A percentile compares a stretch with the other conserved stretches of the same genome.
phyloP scores from a whole-genome alignment of 768 basidiomycete genomes.

The Zangia roseola region DNA sequence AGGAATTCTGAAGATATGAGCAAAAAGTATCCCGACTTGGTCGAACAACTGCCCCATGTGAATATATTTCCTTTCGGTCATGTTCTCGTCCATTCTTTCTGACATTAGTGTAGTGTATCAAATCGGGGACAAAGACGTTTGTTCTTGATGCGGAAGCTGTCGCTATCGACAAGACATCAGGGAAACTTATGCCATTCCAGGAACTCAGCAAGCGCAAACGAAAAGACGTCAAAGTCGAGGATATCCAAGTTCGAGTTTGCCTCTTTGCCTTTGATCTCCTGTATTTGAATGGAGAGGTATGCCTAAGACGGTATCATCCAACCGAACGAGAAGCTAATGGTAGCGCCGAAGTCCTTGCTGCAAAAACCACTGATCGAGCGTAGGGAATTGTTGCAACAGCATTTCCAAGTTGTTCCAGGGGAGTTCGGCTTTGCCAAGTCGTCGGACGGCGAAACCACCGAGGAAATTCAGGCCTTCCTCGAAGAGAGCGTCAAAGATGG shows the following conservation, averaged over 20 bases:
- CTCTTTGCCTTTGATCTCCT: conserved; percentile 95
- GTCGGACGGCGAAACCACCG: conserved; percentile 83
- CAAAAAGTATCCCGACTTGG: conserved; percentile 98
- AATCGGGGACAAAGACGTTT: conserved; percentile 79
- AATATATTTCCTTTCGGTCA: conserved; percentile 10
- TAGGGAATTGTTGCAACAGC: conserved; percentile 68
- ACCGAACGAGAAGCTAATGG: neutral
- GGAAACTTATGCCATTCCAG: conserved; percentile 95
- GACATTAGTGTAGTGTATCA: conserved; percentile 65
- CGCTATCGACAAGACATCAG: conserved; percentile 83
- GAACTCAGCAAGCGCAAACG: conserved; percentile 92
- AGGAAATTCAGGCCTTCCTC: conserved; percentile 92
- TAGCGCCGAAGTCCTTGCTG: conserved; percentile 66
- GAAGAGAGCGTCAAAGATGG: conserved; percentile 98
- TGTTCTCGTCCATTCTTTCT: neutral
- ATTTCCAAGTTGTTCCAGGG: conserved; percentile 79
- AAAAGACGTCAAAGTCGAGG: conserved; percentile 97
- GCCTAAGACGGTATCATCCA: neutral
- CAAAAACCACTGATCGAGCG: conserved; percentile 73
- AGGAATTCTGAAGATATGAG: conserved; percentile 99
- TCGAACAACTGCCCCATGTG: conserved; percentile 88
- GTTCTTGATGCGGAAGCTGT: conserved; percentile 97
- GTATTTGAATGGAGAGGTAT: conserved; percentile 95
- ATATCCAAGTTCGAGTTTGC: conserved; percentile 95
- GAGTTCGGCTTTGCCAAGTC: conserved; percentile 95